A percentile compares a stretch with the other conserved stretches of the same genome.
Conservation (phyloP, 2,329 filamentous ascomycete species). For the Bipolaris sorokiniana region DNA sequence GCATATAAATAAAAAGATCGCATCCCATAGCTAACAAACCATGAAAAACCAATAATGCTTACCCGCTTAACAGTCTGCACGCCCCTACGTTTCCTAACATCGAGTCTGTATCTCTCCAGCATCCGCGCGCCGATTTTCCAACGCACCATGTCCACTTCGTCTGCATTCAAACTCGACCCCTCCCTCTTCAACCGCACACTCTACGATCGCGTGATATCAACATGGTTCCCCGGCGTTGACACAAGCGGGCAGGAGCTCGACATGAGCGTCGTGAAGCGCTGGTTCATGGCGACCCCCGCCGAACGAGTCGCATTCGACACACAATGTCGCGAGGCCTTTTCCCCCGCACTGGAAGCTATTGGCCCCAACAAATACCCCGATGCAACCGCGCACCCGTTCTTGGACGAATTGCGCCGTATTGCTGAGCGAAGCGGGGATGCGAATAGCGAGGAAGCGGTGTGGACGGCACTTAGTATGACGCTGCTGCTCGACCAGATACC, state of each 20-base stretch:
- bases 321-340: conserved; percentile 43
- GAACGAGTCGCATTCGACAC: conserved; percentile 48
- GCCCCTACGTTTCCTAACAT: conserved; percentile 9
- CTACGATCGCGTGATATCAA: conserved; percentile 44
- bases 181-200: conserved; percentile 50
- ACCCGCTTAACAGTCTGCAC: conserved; percentile 8
- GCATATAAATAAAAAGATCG: neutral
- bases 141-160: conserved; percentile 37
- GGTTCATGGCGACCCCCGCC: conserved; percentile 46
- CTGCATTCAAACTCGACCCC: conserved; percentile 43
- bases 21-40: neutral
- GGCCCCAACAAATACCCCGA: conserved; percentile 43
- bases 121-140: conserved; percentile 1
- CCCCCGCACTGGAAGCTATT: conserved; percentile 47
- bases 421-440: conserved; percentile 8
- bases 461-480: conserved; percentile 57
- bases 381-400: conserved; percentile 47
- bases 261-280: conserved; percentile 38
- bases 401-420: conserved; percentile 39
- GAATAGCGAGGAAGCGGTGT: conserved; percentile 34
- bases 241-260: conserved; percentile 31
- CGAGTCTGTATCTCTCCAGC: conserved; percentile 8
- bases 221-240: conserved; percentile 51
- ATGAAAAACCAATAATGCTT: conserved; percentile 6
- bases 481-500: conserved; percentile 69